Percentiles rank a stretch among this genome's conserved stretches.
Conservation (phyloP, 805 yeast genomes). For the Komagataella kurtzmanii region DNA sequence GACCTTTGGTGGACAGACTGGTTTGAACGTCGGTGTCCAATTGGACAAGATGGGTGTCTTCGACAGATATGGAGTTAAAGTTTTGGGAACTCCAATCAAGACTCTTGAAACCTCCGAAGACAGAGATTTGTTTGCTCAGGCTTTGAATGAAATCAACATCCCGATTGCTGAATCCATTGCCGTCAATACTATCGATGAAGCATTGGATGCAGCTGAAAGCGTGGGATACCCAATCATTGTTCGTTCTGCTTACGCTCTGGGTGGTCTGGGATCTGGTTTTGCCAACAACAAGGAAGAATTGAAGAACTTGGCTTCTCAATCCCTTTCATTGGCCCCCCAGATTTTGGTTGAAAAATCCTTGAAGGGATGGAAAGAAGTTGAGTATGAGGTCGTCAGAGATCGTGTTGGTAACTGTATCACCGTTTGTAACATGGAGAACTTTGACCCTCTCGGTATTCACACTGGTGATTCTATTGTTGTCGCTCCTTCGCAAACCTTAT, state of each 20-base stretch:
- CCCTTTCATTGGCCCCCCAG: slow-evolving; percentile 85
- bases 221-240: slow-evolving; percentile 96
- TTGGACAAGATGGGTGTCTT: slow-evolving; percentile 92
- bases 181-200: slow-evolving; percentile 86
- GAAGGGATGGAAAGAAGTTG: slow-evolving; percentile 99
- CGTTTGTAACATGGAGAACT: slow-evolving; percentile 98
- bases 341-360: slow-evolving; percentile 91
- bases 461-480: slow-evolving; percentile 99
- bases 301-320: slow-evolving; percentile 77
- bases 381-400: slow-evolving; percentile 96
- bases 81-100: slow-evolving; percentile 92
- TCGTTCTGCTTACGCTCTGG: slow-evolving; percentile 93
- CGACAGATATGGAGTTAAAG: slow-evolving; percentile 83
- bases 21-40: slow-evolving; percentile 88
- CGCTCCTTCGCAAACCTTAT: slow-evolving; percentile 95
- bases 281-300: slow-evolving; percentile 77
- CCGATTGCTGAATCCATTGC: slow-evolving; percentile 97
- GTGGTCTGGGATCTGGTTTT: slow-evolving; percentile 97
- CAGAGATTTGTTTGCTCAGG: slow-evolving; percentile 91
- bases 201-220: slow-evolving; percentile 73
- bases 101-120: slow-evolving; percentile 96
- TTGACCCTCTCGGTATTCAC: slow-evolving; percentile 95
- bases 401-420: slow-evolving; percentile 94
- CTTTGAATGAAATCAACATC: slow-evolving; percentile 86
- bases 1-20: slow-evolving; percentile 99